Conservation (phyloP, 805 yeast genomes). For the Barnettozyma pratensis region DNA sequence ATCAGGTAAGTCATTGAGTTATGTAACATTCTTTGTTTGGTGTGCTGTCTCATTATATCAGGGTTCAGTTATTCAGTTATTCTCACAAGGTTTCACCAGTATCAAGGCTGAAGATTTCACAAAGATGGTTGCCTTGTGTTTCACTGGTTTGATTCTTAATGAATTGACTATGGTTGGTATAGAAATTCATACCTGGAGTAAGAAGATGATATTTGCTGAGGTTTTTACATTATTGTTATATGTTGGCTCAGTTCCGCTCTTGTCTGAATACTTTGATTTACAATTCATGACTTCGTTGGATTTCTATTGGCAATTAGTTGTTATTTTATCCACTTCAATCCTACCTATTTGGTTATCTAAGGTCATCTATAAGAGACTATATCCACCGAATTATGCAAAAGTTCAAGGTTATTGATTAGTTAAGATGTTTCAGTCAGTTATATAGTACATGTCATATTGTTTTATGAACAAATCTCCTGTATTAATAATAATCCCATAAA, state of each 20-base stretch:
- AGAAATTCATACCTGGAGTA: slow-evolving; percentile 90
- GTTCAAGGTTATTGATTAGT: slow-evolving; percentile 66
- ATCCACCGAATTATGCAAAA: slow-evolving; percentile 96
- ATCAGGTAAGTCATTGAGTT: slow-evolving; percentile 80
- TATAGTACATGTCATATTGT: too few relatives aligned
- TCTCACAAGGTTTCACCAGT: slow-evolving; percentile 74
- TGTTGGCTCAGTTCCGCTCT: slow-evolving; percentile 74
- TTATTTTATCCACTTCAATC: slow-evolving; percentile 64
- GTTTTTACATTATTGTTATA: slow-evolving; percentile 63
- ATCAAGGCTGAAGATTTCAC: slow-evolving; percentile 48
- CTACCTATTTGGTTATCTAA: slow-evolving; percentile 89
- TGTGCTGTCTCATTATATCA: slow-evolving; percentile 85
- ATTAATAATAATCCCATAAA: too few relatives aligned
- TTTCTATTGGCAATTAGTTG: slow-evolving; percentile 64
- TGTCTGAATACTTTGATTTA: slow-evolving; percentile 82
- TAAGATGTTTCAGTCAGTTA: too few relatives aligned
- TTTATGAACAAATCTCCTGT: too few relatives aligned
- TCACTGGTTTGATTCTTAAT: slow-evolving; percentile 71
- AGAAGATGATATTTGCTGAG: slow-evolving; percentile 67
- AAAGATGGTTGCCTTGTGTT: slow-evolving; percentile 81
- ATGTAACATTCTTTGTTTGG: slow-evolving; percentile 88
- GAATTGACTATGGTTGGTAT: slow-evolving; percentile 92
- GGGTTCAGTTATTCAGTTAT: slow-evolving; percentile 78
- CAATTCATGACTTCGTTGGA: slow-evolving; percentile 48
- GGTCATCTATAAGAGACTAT: slow-evolving; percentile 63